Conservation (phyloP, 345 rosid species). For the Turritis glabra region DNA sequence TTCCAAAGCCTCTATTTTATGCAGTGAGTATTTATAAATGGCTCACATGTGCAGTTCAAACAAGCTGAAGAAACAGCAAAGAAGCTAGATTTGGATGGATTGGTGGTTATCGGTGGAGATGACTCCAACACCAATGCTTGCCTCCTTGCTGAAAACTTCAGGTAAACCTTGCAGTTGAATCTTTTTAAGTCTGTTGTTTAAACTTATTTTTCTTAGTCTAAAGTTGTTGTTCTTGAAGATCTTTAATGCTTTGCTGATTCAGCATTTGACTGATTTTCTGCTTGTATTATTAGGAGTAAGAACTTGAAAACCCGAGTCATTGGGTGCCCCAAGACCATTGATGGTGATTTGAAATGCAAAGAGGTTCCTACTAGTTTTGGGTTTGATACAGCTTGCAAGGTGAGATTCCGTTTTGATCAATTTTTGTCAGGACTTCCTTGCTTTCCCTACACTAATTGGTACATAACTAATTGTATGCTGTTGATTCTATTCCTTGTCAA, state of each 20-base stretch:
- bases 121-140: slow-evolving; percentile 99
- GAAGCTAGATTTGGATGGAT: slow-evolving; percentile 93
- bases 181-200: background rate
- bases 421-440: background rate
- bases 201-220: background rate
- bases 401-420: slow-evolving; percentile 27
- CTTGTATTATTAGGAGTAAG: slow-evolving; percentile 55
- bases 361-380: slow-evolving; percentile 99
- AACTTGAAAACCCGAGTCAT: slow-evolving; percentile 83
- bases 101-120: slow-evolving; percentile 97
- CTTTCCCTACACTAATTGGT: background rate
- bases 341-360: slow-evolving; percentile 97
- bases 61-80: slow-evolving; percentile 94
- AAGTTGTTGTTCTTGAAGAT: background rate
- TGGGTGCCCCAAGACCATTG: slow-evolving; percentile 99
- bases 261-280: background rate
- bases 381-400: slow-evolving; percentile 99
- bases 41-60: slow-evolving; percentile 64
- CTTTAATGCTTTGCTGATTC: background rate
- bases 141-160: slow-evolving; percentile 97
- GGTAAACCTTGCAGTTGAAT: slow-evolving; percentile 37
- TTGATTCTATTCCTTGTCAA: background rate
- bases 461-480: background rate
- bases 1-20: background rate
- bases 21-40: slow-evolving; percentile 5